These are phyloP conservation scores for Fomitiporia mediterranea DNA, from an alignment of 1,284 basidiomycete genomes.

Conservation along the genomic window DNA sequence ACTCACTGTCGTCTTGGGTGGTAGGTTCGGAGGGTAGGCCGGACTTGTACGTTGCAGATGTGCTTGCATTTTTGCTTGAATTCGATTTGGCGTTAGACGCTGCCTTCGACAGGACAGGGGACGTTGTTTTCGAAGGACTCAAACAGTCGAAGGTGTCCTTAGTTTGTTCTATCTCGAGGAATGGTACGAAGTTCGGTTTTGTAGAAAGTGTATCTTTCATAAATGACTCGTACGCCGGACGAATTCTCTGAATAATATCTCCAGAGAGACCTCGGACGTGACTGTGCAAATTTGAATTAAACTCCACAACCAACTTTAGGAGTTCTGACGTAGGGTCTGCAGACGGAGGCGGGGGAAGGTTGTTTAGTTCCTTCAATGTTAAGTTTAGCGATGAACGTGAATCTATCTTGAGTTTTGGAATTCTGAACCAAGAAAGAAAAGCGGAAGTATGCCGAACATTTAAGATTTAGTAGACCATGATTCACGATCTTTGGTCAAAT, in stretches of 20 bases:
- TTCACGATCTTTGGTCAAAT: not conserved
- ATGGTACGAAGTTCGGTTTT: not conserved
- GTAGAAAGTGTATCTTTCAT: not conserved
- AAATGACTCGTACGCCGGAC: conserved; percentile 1
- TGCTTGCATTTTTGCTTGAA: too few relatives aligned
- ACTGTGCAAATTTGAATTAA: not conserved
- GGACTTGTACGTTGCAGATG: too few relatives aligned
- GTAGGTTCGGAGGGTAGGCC: not conserved
- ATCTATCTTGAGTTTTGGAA: conserved; percentile 28
- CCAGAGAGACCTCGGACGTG: not conserved
- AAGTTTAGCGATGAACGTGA: conserved; percentile 21
- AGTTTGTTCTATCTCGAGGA: not conserved
- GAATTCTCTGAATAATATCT: not conserved
- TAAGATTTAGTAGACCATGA: not conserved
- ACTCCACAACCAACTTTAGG: not conserved
- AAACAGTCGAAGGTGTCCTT: conserved; percentile 9
- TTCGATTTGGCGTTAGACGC: conserved; percentile 2
- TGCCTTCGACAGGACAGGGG: too few relatives aligned
- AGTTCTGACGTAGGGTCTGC: conserved; percentile 16
- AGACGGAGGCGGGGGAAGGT: conserved; percentile 27
- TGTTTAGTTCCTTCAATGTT: conserved; percentile 19
- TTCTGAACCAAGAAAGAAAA: conserved; percentile 20
- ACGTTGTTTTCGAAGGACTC: too few relatives aligned
- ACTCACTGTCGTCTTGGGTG: conserved; percentile 9
- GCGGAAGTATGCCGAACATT: not conserved